Percentiles rank a stretch among this genome's conserved stretches.
Evolutionary conservation across 2,329 filamentous ascomycete genomes (phyloP).

Genomic region (Nannizzia gypsea): DNA sequence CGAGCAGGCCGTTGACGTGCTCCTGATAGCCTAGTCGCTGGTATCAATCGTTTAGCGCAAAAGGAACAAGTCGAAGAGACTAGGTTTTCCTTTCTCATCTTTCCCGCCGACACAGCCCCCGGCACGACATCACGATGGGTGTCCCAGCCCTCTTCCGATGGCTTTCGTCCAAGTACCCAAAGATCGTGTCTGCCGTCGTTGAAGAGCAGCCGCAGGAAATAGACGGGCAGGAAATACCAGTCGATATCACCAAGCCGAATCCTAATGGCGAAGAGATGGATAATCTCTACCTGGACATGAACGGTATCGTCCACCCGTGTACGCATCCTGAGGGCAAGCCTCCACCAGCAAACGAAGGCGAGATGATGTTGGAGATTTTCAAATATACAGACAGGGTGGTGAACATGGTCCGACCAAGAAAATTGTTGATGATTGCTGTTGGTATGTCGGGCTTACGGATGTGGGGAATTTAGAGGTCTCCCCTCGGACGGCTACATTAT

Average conservation of each 20-base stretch:
- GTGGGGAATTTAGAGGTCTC: slow-evolving; percentile 12
- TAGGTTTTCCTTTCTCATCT: neutral
- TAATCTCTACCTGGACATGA: slow-evolving; percentile 98
- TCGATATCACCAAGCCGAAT: slow-evolving; percentile 74
- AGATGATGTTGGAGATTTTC: slow-evolving; percentile 99
- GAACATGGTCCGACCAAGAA: slow-evolving; percentile 94
- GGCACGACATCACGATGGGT: slow-evolving; percentile 53
- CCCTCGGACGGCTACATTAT: slow-evolving; percentile 23
- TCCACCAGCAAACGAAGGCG: slow-evolving; percentile 83
- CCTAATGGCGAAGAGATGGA: slow-evolving; percentile 97
- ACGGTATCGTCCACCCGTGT: slow-evolving; percentile 97
- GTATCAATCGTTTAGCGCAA: neutral
- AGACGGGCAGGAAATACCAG: slow-evolving; percentile 71
- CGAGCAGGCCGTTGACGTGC: neutral
- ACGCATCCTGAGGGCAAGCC: slow-evolving; percentile 92
- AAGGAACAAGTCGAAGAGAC: neutral
- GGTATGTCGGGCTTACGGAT: slow-evolving; percentile 38
- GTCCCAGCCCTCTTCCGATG: slow-evolving; percentile 91
- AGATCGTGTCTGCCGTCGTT: slow-evolving; percentile 84
- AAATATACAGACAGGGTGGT: slow-evolving; percentile 97
- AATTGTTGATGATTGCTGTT: slow-evolving; percentile 94
- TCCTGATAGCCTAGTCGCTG: neutral
- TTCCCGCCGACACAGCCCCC: neutral
- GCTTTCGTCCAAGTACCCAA: slow-evolving; percentile 93
- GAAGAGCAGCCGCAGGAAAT: slow-evolving; percentile 74